Evolutionary conservation across 2,329 filamentous ascomycete species (phyloP).

Genomic region (Alternaria gansuensis): DNA sequence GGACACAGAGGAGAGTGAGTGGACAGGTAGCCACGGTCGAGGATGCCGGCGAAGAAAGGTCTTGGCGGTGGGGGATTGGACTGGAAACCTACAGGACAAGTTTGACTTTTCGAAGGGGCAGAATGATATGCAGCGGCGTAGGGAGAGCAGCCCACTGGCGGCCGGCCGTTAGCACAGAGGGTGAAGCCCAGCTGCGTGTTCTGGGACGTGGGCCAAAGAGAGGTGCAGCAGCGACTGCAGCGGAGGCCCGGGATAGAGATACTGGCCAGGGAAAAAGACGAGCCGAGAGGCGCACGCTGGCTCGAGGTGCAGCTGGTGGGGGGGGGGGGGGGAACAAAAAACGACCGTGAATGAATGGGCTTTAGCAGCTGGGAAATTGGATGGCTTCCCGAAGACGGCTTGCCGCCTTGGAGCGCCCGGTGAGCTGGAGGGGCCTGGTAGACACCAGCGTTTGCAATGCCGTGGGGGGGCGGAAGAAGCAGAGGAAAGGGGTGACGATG

Average conservation of each 20-base stretch:
- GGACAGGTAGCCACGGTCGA: constrained; percentile 18
- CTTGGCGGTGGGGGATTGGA: constrained; percentile 33
- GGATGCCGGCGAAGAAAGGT: constrained; percentile 22
- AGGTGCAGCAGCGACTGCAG: constrained; percentile 40
- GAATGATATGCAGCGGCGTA: constrained; percentile 50
- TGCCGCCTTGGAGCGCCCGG: constrained; percentile 32
- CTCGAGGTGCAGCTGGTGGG: constrained; percentile 30
- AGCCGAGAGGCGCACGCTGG: constrained; percentile 36
- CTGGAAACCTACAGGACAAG: constrained; percentile 33
- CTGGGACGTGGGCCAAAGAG: constrained; percentile 38
- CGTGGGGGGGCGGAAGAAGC: neutral
- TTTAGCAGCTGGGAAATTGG: constrained; percentile 39
- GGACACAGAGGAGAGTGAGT: constrained; percentile 11
- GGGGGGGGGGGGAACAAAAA: too few relatives aligned
- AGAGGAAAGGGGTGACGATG: constrained; percentile 8
- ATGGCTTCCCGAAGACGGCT: constrained; percentile 34
- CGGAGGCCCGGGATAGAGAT: constrained; percentile 32
- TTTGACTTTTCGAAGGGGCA: constrained; percentile 38
- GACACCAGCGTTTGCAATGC: constrained; percentile 5
- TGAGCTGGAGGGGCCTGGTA: constrained; percentile 34
- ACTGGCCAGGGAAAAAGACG: constrained; percentile 35
- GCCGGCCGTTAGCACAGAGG: constrained; percentile 29
- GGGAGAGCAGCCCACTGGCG: constrained; percentile 43
- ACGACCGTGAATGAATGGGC: constrained; percentile 12
- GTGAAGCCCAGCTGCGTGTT: constrained; percentile 40